Conservation (phyloP, 345 rosid species). For the Acer saccharum region DNA sequence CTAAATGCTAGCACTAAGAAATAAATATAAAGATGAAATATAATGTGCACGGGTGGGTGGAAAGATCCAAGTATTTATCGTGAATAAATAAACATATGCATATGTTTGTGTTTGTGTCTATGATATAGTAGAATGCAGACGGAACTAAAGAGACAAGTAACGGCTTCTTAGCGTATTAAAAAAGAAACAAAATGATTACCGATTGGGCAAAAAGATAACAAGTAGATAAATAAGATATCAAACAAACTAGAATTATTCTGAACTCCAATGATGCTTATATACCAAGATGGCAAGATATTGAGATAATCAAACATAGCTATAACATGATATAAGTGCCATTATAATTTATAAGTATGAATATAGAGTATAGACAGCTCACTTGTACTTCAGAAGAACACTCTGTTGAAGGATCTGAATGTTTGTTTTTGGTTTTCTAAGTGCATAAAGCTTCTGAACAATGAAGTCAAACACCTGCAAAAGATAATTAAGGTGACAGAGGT, state of each 20-base stretch:
- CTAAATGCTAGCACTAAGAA: not conserved
- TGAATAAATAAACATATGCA: not conserved
- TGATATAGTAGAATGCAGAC: not conserved
- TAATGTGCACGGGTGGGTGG: not conserved
- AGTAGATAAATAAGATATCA: not conserved
- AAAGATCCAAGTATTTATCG: not conserved
- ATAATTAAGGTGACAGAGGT: not conserved
- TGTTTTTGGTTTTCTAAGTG: conserved; percentile 97
- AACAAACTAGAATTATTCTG: not conserved
- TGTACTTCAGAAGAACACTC: conserved; percentile 91
- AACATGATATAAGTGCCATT: not conserved
- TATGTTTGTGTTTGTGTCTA: not conserved
- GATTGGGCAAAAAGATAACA: not conserved
- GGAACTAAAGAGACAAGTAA: not conserved
- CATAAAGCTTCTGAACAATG: conserved; percentile 94
- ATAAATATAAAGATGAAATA: not conserved
- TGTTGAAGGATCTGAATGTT: conserved; percentile 99
- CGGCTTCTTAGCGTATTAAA: not conserved
- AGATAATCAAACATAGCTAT: not conserved
- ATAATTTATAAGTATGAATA: not conserved
- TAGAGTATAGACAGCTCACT: conserved; percentile 51
- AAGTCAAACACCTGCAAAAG: conserved; percentile 85
- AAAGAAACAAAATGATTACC: not conserved
- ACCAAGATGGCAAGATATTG: not conserved
- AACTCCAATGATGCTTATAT: not conserved